Conservation (phyloP, 192 early-diverging fungal species). For the Gryganskiella cystojenkinii region DNA sequence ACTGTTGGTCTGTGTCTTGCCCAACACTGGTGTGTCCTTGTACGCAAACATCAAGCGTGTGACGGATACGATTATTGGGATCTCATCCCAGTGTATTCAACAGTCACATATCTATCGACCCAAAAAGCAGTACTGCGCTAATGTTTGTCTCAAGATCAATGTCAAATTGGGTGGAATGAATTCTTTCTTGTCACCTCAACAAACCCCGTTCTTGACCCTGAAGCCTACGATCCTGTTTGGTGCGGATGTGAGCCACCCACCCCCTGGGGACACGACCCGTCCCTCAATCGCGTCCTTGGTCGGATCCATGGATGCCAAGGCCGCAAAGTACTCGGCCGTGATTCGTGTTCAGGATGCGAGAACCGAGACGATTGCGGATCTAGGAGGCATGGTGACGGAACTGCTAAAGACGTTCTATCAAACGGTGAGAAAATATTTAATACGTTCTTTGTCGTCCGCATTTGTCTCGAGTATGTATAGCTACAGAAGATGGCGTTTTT, state of each 20-base stretch:
- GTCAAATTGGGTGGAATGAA: slow-evolving; percentile 94
- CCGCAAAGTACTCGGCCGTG: slow-evolving; percentile 69
- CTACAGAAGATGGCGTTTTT: slow-evolving; percentile 50
- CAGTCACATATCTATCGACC: slow-evolving; percentile 78
- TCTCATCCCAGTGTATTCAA: slow-evolving; percentile 93
- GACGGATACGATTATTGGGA: slow-evolving; percentile 88
- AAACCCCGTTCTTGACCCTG: slow-evolving; percentile 78
- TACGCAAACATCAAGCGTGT: slow-evolving; percentile 92
- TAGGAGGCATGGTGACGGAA: slow-evolving; percentile 72
- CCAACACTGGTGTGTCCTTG: slow-evolving; percentile 79
- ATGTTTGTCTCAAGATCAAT: slow-evolving; percentile 95
- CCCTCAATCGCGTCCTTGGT: slow-evolving; percentile 85
- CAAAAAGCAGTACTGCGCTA: slow-evolving; percentile 94
- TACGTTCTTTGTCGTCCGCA: background rate
- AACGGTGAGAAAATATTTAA: too few species aligned
- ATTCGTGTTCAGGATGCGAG: slow-evolving; percentile 75
- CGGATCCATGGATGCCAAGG: slow-evolving; percentile 73
- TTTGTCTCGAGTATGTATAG: background rate
- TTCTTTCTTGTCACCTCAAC: slow-evolving; percentile 65
- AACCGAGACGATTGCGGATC: slow-evolving; percentile 77
- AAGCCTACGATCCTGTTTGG: slow-evolving; percentile 88
- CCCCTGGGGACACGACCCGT: slow-evolving; percentile 67
- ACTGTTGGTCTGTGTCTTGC: slow-evolving; percentile 86
- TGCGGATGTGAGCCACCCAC: slow-evolving; percentile 91
- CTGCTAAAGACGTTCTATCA: slow-evolving; percentile 76